Base-by-base conservation (phyloP, 768 basidiomycete genomes). In the Boletus subparvulus region DNA sequence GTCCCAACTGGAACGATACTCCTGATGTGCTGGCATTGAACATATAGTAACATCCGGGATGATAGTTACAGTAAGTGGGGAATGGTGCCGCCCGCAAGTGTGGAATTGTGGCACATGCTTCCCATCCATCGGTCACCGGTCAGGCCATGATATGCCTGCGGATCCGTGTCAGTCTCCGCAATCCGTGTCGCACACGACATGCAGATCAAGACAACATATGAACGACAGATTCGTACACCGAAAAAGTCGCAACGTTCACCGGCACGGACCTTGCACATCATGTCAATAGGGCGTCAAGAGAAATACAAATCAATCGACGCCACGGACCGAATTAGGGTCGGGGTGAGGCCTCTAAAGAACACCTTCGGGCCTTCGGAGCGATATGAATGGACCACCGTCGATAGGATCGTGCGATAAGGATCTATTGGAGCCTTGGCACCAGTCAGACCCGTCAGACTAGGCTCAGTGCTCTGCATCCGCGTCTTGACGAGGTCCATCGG, bases 401-500 rank as follows among this genome's bases (percentile, higher is more conserved):
- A 83, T 58, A 74, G 64, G 11, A 79, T 86, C 44, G 78, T 81
- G 14, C 80, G 75, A 66, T 86, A 90, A 1, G 84, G 87, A 57
- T 86, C 80, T 28, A 4, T 43, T 9, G n/a, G 39, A 12, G 12
- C 11, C 24, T 36, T 46, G 37, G 17, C 11, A 10, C 28, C 12
- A 3, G 8, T 28, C 54, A 6, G 4, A 32, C 9, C 40, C 3
- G 14, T 37, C 30, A 30, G 40, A 16, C 26, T 19, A n/a, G 58
- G 52, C 2, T 67, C 52, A 26, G 61, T 68, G 47, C 83, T 83
- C 70, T 97, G 94, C 63, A 94, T 83, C 6, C 93, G 83, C 14
- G 94, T 95, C 75, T 97, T 96, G 58, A 95, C 80, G 4, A 94
- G 88, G 65, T 97, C 94, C 53, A 94, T 77, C 3, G 92, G 92